Evolutionary conservation across 192 early-diverging fungal species (phyloP).

Genomic region (Thamnidium elegans): DNA sequence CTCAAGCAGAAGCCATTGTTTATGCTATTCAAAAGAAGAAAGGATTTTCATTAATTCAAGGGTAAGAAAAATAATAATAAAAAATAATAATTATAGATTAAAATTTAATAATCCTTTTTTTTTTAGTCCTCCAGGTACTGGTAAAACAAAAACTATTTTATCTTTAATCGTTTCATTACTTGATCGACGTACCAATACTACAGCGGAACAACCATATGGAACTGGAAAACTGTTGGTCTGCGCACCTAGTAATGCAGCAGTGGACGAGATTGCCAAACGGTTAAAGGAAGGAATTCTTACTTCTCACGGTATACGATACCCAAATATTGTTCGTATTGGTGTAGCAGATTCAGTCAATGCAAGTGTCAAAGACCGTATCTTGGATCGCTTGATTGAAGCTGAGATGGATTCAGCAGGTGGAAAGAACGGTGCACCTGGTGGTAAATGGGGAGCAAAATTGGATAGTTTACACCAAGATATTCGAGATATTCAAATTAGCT

Average conservation of each 20-base stretch:
- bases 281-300: slow-evolving; percentile 72
- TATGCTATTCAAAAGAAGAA: slow-evolving; percentile 56
- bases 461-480: slow-evolving; percentile 40
- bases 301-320: slow-evolving; percentile 55
- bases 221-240: slow-evolving; percentile 73
- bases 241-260: slow-evolving; percentile 95
- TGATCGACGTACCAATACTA: slow-evolving; percentile 22
- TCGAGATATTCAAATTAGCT: slow-evolving; percentile 35
- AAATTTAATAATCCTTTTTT: neutral
- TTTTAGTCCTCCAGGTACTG: slow-evolving; percentile 57
- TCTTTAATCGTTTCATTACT: slow-evolving; percentile 74
- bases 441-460: slow-evolving; percentile 16
- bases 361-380: slow-evolving; percentile 66
- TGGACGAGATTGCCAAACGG: slow-evolving; percentile 92
- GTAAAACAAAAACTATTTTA: slow-evolving; percentile 90
- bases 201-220: neutral
- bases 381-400: slow-evolving; percentile 68
- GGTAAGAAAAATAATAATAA: slow-evolving; percentile 37
- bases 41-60: slow-evolving; percentile 92
- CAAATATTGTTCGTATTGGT: slow-evolving; percentile 84
- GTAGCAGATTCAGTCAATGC: slow-evolving; percentile 68
- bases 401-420: slow-evolving; percentile 45
- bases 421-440: neutral
- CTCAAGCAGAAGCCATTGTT: slow-evolving; percentile 85
- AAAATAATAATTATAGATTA: neutral